These are phyloP conservation scores for Macrophomina tecta DNA, from an alignment of 2,329 filamentous ascomycete species.

Conservation along the genomic window DNA sequence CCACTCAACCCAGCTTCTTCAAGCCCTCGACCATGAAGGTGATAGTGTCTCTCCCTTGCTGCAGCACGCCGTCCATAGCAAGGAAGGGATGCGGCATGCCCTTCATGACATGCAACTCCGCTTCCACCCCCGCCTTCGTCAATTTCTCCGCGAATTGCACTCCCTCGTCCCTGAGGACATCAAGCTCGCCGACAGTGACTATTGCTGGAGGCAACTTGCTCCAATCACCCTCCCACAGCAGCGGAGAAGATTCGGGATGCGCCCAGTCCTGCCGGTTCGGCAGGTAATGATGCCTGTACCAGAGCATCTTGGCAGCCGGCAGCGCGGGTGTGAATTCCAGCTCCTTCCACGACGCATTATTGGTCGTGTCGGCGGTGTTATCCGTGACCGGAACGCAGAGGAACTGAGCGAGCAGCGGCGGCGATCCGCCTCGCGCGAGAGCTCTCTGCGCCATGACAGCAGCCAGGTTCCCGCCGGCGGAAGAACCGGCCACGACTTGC, in stretches of 20 bases:
- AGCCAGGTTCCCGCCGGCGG: conserved; percentile 36
- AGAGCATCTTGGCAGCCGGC: conserved; percentile 45
- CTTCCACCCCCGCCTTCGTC: conserved; percentile 29
- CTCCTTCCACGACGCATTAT: conserved; percentile 29
- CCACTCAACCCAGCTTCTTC: conserved; percentile 7
- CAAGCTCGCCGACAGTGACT: conserved; percentile 42
- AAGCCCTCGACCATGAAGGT: conserved; percentile 15
- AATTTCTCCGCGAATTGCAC: conserved; percentile 39
- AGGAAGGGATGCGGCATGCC: conserved; percentile 26
- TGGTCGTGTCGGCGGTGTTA: conserved; percentile 40
- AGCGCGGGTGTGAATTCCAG: conserved; percentile 36
- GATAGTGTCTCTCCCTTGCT: conserved; percentile 23
- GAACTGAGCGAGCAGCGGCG: conserved; percentile 29
- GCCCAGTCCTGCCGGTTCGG: conserved; percentile 33
- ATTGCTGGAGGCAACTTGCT: conserved; percentile 40
- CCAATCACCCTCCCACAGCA: conserved; percentile 34
- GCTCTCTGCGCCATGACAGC: conserved; percentile 8
- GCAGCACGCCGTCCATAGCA: conserved; percentile 23
- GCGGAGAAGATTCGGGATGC: conserved; percentile 43
- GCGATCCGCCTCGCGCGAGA: background rate
- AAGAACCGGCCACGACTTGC: conserved; percentile 41
- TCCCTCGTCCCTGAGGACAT: conserved; percentile 44
- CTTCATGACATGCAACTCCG: conserved; percentile 27
- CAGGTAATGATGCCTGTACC: conserved; percentile 47
- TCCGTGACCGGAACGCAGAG: conserved; percentile 45